Percentiles rank a stretch among this genome's conserved stretches.
These are phyloP conservation scores for Cubamyces sp. DNA, from an alignment of 768 basidiomycete genomes.

Conservation along the genomic window DNA sequence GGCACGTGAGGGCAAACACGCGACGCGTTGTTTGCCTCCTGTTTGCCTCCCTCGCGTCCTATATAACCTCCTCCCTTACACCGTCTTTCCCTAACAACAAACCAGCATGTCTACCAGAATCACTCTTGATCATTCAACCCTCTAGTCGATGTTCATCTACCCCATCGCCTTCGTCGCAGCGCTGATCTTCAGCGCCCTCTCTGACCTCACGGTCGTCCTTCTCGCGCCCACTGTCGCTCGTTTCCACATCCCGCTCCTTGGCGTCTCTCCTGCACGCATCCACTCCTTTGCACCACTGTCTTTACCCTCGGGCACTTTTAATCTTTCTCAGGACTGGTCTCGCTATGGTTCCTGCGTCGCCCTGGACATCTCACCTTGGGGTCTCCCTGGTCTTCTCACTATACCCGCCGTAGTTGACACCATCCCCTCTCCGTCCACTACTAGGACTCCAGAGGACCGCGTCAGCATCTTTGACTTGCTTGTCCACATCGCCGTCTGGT, in stretches of 20 bases:
- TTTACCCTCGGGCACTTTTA: background rate
- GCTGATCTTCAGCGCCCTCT: conserved; percentile 1
- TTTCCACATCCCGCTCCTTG: conserved; percentile 2
- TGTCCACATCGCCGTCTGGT: too few species aligned
- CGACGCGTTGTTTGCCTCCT: conserved; percentile 3
- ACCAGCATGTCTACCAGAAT: background rate
- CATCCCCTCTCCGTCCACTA: background rate
- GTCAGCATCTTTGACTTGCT: too few species aligned
- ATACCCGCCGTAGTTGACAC: background rate
- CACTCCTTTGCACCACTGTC: conserved; percentile 1
- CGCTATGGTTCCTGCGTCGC: conserved; percentile 2
- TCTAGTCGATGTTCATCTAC: background rate
- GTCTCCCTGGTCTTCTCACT: background rate
- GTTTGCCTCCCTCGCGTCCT: background rate
- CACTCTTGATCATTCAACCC: too few species aligned
- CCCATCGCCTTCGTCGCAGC: conserved; percentile 1
- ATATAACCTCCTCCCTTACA: background rate
- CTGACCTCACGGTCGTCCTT: background rate
- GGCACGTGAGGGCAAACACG: background rate
- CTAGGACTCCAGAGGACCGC: too few species aligned
- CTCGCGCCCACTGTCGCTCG: conserved; percentile 6
- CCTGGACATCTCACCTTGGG: background rate
- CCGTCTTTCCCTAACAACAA: background rate
- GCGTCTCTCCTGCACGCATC: background rate
- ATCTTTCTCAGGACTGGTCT: background rate